Evolutionary conservation across 306 rosid species (phyloP).

Genomic region (Acacia melanoxylon): DNA sequence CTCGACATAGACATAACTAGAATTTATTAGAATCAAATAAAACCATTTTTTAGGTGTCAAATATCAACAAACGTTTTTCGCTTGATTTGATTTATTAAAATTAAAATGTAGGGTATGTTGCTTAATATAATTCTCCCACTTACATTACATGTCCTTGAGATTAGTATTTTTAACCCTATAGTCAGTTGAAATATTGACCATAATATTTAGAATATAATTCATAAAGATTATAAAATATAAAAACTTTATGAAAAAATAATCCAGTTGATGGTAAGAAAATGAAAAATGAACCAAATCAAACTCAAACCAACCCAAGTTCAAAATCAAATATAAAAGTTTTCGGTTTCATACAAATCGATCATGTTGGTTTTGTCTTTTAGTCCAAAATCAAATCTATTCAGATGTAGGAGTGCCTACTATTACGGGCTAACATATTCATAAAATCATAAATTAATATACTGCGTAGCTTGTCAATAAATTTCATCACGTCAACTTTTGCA

Average conservation of each 20-base stretch:
- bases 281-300: not conserved
- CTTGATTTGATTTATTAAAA: not conserved
- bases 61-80: not conserved
- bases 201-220: no score
- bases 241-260: no score
- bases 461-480: not conserved
- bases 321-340: not conserved
- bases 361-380: not conserved
- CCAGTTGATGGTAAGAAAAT: no score
- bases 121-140: not conserved
- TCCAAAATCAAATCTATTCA: not conserved
- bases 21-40: not conserved
- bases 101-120: not conserved
- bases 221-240: no score
- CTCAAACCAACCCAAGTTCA: not conserved
- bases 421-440: not conserved
- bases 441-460: not conserved
- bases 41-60: not conserved
- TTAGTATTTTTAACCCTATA: not conserved
- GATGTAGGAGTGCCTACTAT: not conserved
- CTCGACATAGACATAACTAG: not conserved
- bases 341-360: not conserved
- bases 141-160: not conserved
- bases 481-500: not conserved
- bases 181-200: not conserved